phyloP scores from a whole-genome alignment of 1,284 basidiomycete genomes.

The Golubevia sp. region DNA sequence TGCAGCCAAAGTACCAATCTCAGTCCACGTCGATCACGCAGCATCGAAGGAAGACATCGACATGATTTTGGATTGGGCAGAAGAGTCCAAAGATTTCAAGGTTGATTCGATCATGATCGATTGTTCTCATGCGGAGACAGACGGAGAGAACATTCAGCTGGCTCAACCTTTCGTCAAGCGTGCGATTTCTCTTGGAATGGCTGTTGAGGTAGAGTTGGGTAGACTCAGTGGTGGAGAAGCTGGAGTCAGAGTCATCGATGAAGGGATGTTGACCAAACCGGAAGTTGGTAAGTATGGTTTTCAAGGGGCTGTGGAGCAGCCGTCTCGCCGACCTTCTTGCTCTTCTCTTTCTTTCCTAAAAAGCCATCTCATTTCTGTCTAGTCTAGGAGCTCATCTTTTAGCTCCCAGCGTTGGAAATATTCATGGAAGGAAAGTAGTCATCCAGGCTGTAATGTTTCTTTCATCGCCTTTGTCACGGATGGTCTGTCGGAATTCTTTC shows the following conservation, averaged over 20 bases:
- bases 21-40: conserved; percentile 33
- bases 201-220: conserved; percentile 65
- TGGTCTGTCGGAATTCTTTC: too few relatives aligned
- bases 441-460: too few relatives aligned
- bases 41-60: conserved; percentile 23
- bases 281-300: conserved; percentile 62
- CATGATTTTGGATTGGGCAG: conserved; percentile 19
- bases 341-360: neutral
- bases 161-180: conserved; percentile 30
- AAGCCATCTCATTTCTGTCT: conserved; percentile 13
- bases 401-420: conserved; percentile 64
- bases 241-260: conserved; percentile 63
- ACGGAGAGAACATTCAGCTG: conserved; percentile 30
- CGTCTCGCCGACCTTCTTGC: too few relatives aligned
- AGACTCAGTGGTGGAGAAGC: conserved; percentile 64
- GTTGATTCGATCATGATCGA: conserved; percentile 36
- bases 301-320: conserved; percentile 52
- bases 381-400: conserved; percentile 63
- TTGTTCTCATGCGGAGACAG: conserved; percentile 23
- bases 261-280: conserved; percentile 64
- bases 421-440: conserved; percentile 63
- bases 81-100: conserved; percentile 16
- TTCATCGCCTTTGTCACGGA: too few relatives aligned
- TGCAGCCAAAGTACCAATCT: conserved; percentile 22
- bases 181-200: conserved; percentile 61